Evolutionary conservation across 2,329 filamentous ascomycete genomes (phyloP), one percentile per base, ranked within the genome.

Genomic region (Coniochaeta hoffmannii): DNA sequence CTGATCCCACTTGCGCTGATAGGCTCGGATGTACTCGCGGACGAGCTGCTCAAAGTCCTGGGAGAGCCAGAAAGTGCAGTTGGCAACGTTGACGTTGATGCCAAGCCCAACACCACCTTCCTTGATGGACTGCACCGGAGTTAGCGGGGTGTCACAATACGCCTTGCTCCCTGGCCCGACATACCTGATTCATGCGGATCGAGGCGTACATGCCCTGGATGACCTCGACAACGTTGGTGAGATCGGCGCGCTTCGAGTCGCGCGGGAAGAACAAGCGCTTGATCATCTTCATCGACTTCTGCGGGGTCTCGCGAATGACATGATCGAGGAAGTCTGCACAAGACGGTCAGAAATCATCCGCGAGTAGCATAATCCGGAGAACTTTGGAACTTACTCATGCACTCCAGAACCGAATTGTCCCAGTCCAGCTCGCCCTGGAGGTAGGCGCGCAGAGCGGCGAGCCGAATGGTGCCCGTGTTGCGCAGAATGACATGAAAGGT

Each of bases 171-270:
- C 3, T 22, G 12, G 36, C 15, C 10, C 15, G 8, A 19, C 36
- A 41, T 41, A 41, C 36, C 36, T 41, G 50, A 11, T 86, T 87
- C 22, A 93, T 80, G 41, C 91, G 84, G 53, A 97, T 85, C 0
- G 92, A 91, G 10, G 90, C 85, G 64, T 96, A 97, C 4, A 91
- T 87, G 30, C 94, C 94, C 68, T 96, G 96, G 74, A 90, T 86
- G 0, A 90, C 90, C 65, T 91, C 84, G 2, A 76, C 62, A 15
- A 64, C 68, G 22, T 79, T 73, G 32, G 85, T 80, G n/a, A 96
- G 78, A 3, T 77, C 70, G 7, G 68, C 70, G 0, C 74, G 70
- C 22, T 77, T 66, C 1, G 79, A 78, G 1, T 73, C 62, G 1
- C 73, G 71, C 36, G 83, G 74, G 70, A 95, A 97, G 66, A 96